These are phyloP conservation scores for Trichosporon sp. DNA, from an alignment of 1,284 basidiomycete species.

Conservation along the genomic window DNA sequence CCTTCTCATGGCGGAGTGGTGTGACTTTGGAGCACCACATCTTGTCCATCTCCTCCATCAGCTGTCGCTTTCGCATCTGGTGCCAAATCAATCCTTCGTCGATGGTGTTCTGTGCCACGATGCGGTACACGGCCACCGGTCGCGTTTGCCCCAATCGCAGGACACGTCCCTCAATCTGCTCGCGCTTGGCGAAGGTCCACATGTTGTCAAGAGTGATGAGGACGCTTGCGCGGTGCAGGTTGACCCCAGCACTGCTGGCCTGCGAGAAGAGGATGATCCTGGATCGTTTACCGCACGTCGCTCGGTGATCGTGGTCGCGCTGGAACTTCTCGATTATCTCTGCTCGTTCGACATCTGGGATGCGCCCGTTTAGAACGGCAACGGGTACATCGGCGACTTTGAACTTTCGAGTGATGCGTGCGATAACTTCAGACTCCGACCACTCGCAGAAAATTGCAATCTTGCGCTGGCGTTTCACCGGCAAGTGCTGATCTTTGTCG, in stretches of 20 bases:
- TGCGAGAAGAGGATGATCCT: constrained; percentile 17
- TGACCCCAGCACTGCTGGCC: constrained; percentile 3
- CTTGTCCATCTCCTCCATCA: background rate
- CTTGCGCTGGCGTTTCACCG: background rate
- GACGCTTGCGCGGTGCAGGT: constrained; percentile 17
- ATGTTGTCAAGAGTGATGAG: constrained; percentile 3
- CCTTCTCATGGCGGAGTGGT: background rate
- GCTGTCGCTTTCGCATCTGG: background rate
- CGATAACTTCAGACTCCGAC: background rate
- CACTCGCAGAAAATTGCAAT: background rate
- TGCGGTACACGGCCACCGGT: background rate
- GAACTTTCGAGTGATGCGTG: background rate
- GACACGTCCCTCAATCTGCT: constrained; percentile 9
- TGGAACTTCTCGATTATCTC: background rate
- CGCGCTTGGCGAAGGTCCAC: background rate
- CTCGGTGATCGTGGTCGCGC: background rate
- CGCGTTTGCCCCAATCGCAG: background rate
- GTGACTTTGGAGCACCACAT: background rate
- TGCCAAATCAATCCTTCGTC: constrained; percentile 14
- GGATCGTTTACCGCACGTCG: background rate
- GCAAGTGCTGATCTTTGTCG: background rate
- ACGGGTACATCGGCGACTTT: background rate
- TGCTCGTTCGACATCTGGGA: background rate
- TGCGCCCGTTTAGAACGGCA: background rate
- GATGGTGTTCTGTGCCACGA: constrained; percentile 7